phyloP scores from a whole-genome alignment of 257 asterid genomes.

The Plectranthus barbatus region DNA sequence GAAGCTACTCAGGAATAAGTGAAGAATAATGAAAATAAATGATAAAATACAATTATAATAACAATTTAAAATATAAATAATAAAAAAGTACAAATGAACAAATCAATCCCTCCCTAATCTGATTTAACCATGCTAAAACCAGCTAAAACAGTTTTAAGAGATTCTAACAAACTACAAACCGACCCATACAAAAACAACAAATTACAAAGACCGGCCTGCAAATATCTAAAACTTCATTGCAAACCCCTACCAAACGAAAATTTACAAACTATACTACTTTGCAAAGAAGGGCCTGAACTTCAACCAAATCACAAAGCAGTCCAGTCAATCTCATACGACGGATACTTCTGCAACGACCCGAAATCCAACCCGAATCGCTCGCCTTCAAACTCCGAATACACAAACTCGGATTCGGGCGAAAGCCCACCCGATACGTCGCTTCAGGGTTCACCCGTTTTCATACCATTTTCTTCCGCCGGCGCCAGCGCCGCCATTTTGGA shows the following conservation, averaged over 20 bases:
- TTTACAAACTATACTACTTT: background rate
- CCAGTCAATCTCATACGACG: slow-evolving; percentile 36
- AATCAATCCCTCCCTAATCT: background rate
- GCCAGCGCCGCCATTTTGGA: slow-evolving; percentile 15
- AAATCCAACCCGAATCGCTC: slow-evolving; percentile 25
- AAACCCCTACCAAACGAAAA: slow-evolving; percentile 9
- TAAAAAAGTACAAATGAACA: slow-evolving; percentile 1
- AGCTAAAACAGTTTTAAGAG: slow-evolving; percentile 23
- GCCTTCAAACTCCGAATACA: slow-evolving; percentile 21
- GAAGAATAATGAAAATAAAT: background rate
- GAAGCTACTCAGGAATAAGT: too few relatives aligned
- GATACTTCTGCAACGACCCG: slow-evolving; percentile 27
- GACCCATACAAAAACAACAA: background rate
- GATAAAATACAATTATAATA: background rate
- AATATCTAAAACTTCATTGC: slow-evolving; percentile 60
- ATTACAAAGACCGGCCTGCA: slow-evolving; percentile 32
- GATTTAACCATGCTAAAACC: slow-evolving; percentile 30
- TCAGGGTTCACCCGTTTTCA: background rate
- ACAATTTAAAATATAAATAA: background rate
- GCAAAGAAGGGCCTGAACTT: background rate
- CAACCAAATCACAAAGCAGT: slow-evolving; percentile 20
- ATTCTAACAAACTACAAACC: background rate
- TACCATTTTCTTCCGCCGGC: slow-evolving; percentile 6
- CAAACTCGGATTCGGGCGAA: slow-evolving; percentile 22
- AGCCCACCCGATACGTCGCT: slow-evolving; percentile 31